Conservation (phyloP, 345 rosid species). For the Turritis glabra region DNA sequence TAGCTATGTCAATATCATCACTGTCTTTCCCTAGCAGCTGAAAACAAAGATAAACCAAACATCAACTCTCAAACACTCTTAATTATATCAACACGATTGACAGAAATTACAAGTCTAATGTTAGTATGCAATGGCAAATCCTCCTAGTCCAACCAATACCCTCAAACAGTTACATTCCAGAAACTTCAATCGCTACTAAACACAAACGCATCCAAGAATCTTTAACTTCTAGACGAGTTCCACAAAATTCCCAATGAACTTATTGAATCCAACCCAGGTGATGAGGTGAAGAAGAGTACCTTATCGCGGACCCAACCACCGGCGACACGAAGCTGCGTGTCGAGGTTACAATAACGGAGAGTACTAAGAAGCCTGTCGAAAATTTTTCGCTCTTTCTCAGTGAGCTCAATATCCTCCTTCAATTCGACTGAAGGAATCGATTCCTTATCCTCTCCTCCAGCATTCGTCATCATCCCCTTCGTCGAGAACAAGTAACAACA, state of each 20-base stretch:
- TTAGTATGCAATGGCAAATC: background rate
- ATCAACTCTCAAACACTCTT: too few species aligned
- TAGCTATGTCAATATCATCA: constrained; percentile 87
- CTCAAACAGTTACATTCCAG: background rate
- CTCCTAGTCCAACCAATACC: background rate
- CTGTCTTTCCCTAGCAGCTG: constrained; percentile 93
- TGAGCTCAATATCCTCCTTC: constrained; percentile 61
- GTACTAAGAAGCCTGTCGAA: constrained; percentile 73
- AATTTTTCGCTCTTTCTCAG: constrained; percentile 62
- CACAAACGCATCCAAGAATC: background rate
- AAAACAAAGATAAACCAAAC: constrained; percentile 21
- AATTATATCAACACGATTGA: too few species aligned
- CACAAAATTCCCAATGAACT: background rate
- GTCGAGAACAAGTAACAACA: constrained; percentile 41
- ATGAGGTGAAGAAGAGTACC: constrained; percentile 46
- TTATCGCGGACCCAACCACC: constrained; percentile 99
- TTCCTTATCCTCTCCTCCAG: constrained; percentile 22
- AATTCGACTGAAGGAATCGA: constrained; percentile 38
- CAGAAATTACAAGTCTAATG: background rate
- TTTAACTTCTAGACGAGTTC: too few species aligned
- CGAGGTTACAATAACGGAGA: constrained; percentile 60
- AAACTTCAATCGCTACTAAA: background rate
- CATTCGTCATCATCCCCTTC: constrained; percentile 28
- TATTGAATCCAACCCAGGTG: background rate
- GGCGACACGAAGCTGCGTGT: constrained; percentile 87